Evolutionary conservation across 2,329 filamentous ascomycete species (phyloP), one percentile per base, ranked within the genome.

Genomic region (Coniochaeta hoffmannii): DNA sequence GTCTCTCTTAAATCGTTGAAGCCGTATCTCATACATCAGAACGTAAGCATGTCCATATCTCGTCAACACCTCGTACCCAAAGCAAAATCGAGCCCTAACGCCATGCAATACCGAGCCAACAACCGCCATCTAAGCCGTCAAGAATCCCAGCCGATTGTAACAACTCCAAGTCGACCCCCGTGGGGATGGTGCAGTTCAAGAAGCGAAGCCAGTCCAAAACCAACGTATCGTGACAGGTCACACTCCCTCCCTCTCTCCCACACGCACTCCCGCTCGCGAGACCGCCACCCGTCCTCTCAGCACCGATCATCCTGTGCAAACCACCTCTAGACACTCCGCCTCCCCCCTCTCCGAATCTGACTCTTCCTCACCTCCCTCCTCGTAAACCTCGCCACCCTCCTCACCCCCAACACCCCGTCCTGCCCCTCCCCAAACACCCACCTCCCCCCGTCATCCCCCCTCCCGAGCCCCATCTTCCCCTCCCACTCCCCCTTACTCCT

Each of bases 401-500:
- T 67, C 6, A 80, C 70, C 26, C 76, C 77, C 10, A 77, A 61
- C 17, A 70, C 66, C 17, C 68, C 69, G 58, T 75, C 73, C 31
- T 53, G 59, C 17, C 62, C 61, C 61, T 73, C 66, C 36, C 76
- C 75, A 57, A 83, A 76, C 54, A 70, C 73, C 81, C 81, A 84
- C 54, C 73, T 63, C 30, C 75, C 80, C 69, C 77, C 78, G 55
- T 71, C 77, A 60, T 70, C 74, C 54, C 66, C 64, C 55, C 50
- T 51, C 31, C 75, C 72, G 44, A 82, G 76, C 53, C 89, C 85
- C 2, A 96, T 73, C 41, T 88, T 76, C 0, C 80, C 83, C 22
- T 86, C 78, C 19, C 97, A 78, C 60, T 91, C 87, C 0, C 75
- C 75, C 60, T 85, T 86, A n/a, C 78, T 85, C n/a, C n/a, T n/a